Conservation (phyloP, 2,329 filamentous ascomycete species). For the Chaetomiaceae sp. region DNA sequence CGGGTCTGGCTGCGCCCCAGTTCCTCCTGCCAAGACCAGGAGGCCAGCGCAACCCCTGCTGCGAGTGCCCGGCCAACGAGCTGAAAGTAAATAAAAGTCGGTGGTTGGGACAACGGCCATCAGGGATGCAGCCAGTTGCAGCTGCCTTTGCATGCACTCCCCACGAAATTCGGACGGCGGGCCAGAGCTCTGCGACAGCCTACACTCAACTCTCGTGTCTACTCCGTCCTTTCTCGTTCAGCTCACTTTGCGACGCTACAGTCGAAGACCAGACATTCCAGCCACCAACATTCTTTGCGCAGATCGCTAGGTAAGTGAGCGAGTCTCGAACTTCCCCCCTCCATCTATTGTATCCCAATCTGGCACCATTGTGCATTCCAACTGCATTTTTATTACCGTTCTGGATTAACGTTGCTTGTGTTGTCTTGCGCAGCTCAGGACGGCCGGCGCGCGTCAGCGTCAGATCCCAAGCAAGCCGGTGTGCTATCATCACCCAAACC, state of each 20-base stretch:
- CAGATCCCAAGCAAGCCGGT: constrained; percentile 5
- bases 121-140: constrained; percentile 14
- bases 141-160: neutral
- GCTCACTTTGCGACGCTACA: too few species aligned
- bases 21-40: too few species aligned
- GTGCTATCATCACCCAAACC: constrained; percentile 8
- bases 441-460: neutral
- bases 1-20: too few species aligned
- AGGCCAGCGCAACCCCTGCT: too few species aligned
- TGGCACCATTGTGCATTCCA: constrained; percentile 2
- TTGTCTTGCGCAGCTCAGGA: constrained; percentile 4
- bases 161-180: constrained; percentile 12
- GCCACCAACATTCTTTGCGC: constrained; percentile 13
- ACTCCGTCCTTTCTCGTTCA: neutral
- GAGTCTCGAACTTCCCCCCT: neutral
- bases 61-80: constrained; percentile 23
- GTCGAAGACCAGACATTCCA: constrained; percentile 6
- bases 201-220: neutral
- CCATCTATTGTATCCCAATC: neutral
- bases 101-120: constrained; percentile 24
- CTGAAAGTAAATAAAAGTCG: constrained; percentile 25
- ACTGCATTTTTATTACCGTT: constrained; percentile 3
- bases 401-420: constrained; percentile 5
- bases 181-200: constrained; percentile 4
- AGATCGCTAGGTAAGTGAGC: constrained; percentile 9